phyloP scores from a whole-genome alignment of 179 eudicot genomes.

The Camellia oleifera region DNA sequence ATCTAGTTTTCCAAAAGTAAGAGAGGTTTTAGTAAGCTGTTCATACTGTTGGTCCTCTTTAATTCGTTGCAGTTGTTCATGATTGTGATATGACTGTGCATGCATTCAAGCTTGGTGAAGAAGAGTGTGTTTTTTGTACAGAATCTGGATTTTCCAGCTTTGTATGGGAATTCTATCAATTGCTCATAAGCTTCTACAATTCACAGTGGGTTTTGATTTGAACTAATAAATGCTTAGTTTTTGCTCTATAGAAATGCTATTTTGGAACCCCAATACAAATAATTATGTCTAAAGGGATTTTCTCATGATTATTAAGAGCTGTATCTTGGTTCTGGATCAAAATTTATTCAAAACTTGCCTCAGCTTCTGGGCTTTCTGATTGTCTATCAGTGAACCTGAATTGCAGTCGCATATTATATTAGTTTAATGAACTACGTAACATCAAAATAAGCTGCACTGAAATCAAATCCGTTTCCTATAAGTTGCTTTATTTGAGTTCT shows the following conservation, averaged over 20 bases:
- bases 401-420: neutral
- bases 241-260: neutral
- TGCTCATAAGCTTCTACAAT: neutral
- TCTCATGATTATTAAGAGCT: no score
- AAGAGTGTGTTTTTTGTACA: neutral
- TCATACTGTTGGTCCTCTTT: neutral
- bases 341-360: neutral
- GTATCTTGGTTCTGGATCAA: neutral
- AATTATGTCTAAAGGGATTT: no score
- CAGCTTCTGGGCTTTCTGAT: neutral
- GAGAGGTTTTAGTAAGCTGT: conserved; percentile 34
- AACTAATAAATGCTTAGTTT: neutral
- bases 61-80: neutral
- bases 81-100: neutral
- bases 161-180: neutral
- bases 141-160: neutral
- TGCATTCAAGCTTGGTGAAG: neutral
- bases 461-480: neutral
- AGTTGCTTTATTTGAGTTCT: neutral
- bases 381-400: neutral
- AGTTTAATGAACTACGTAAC: neutral
- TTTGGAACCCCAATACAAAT: no score
- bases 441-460: neutral
- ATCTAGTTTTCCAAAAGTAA: conserved; percentile 56
- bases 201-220: neutral